Conservation (phyloP, 768 basidiomycete species). For the Serendipita sp. region DNA sequence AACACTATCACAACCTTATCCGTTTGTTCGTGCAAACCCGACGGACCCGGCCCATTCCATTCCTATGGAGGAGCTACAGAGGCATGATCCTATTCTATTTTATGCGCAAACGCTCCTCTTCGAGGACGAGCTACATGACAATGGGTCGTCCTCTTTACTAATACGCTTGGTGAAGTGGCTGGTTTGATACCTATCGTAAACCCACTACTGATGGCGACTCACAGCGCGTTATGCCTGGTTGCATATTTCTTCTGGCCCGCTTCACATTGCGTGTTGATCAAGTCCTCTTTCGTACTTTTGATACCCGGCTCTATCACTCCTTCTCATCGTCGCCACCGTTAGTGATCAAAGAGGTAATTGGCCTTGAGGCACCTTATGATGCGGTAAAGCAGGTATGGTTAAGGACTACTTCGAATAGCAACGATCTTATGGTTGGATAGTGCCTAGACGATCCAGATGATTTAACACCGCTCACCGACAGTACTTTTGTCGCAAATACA, state of each 20-base stretch:
- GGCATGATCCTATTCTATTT: constrained; percentile 93
- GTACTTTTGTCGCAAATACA: constrained; percentile 61
- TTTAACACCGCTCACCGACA: constrained; percentile 73
- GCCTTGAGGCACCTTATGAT: constrained; percentile 84
- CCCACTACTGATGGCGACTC: neutral
- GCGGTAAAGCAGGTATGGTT: constrained; percentile 52
- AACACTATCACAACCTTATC: constrained; percentile 11
- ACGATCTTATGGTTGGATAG: constrained; percentile 21
- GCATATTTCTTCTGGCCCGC: constrained; percentile 75
- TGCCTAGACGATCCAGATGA: constrained; percentile 60
- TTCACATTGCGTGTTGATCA: constrained; percentile 91
- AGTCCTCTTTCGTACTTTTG: constrained; percentile 79
- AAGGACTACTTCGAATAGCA: neutral
- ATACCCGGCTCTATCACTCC: constrained; percentile 81
- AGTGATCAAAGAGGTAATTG: constrained; percentile 65
- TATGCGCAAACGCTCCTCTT: constrained; percentile 90
- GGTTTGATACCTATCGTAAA: neutral
- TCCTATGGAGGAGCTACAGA: constrained; percentile 68
- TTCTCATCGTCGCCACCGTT: constrained; percentile 44
- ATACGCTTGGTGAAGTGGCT: constrained; percentile 62
- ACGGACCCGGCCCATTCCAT: constrained; percentile 46
- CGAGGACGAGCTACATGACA: constrained; percentile 95
- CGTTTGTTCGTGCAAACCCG: constrained; percentile 31
- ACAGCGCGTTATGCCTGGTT: constrained; percentile 94
- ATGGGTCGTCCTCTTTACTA: constrained; percentile 71